These are phyloP conservation scores for Auricularia auricula-judae DNA, from an alignment of 768 basidiomycete genomes.

Conservation along the genomic window DNA sequence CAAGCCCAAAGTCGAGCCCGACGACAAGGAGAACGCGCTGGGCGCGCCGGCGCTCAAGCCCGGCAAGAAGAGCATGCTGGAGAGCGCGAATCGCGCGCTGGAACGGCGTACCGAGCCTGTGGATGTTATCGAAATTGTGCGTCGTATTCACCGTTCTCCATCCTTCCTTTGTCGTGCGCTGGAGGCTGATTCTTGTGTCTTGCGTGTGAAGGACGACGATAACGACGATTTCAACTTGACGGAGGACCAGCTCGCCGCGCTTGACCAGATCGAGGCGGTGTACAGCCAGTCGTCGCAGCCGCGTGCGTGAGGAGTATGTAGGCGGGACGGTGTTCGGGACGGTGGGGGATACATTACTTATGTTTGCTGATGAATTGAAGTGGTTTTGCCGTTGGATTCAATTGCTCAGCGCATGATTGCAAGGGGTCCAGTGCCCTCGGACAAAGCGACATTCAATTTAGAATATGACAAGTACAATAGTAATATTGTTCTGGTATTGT, in stretches of 20 bases:
- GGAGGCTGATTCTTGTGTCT: not conserved
- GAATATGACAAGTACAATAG: too few relatives aligned
- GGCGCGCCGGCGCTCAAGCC: not conserved
- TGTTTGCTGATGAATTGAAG: too few relatives aligned
- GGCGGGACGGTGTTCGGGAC: too few relatives aligned
- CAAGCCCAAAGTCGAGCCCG: not conserved
- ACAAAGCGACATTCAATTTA: too few relatives aligned
- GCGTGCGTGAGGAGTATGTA: not conserved
- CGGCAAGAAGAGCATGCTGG: not conserved
- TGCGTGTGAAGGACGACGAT: not conserved
- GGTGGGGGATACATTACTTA: too few relatives aligned
- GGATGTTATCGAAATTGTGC: not conserved
- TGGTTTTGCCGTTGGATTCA: too few relatives aligned
- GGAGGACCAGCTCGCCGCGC: not conserved
- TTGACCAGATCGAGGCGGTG: not conserved
- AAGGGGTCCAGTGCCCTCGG: too few relatives aligned
- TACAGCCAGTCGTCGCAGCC: not conserved
- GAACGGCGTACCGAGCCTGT: not conserved
- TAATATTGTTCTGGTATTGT: too few relatives aligned
- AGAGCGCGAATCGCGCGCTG: not conserved
- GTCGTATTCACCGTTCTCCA: not conserved
- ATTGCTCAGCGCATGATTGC: too few relatives aligned
- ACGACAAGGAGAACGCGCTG: not conserved
- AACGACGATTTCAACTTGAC: not conserved
- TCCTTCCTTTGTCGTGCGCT: not conserved